Evolutionary conservation across 2,329 filamentous ascomycete species (phyloP).

Genomic region (Penicillium freii): DNA sequence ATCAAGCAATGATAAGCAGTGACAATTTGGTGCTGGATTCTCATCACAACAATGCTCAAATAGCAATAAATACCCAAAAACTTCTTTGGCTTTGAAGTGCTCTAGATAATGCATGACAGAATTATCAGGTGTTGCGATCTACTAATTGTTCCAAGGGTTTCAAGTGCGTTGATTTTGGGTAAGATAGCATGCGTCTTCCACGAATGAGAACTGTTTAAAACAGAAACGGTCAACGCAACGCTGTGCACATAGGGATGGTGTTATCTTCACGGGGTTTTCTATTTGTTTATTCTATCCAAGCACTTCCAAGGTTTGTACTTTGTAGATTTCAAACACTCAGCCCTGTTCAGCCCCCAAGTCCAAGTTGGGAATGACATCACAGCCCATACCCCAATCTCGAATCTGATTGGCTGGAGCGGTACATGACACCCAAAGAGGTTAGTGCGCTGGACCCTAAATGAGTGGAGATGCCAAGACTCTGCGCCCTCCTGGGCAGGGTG

Average conservation of each 20-base stretch:
- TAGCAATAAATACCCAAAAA: neutral
- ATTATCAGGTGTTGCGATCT: neutral
- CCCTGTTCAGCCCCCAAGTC: neutral
- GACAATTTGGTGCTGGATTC: neutral
- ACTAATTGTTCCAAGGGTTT: neutral
- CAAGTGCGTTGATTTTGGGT: neutral
- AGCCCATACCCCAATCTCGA: neutral
- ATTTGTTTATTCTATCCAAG: neutral
- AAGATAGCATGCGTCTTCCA: neutral
- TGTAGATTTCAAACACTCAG: neutral
- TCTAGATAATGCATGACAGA: neutral
- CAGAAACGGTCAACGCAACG: no score
- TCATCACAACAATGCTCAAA: neutral
- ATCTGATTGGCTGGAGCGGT: constrained; percentile 5
- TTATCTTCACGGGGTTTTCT: neutral
- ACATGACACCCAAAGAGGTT: constrained; percentile 1
- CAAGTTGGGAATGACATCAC: constrained; percentile 16
- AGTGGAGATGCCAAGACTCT: neutral
- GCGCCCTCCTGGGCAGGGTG: no score
- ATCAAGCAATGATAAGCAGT: constrained; percentile 1
- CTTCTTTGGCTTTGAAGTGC: accelerated
- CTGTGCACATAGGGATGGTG: no score
- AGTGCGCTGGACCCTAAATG: neutral
- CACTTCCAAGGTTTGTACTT: no score
- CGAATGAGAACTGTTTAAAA: neutral